These are phyloP conservation scores for Coemansia sp. DNA, from an alignment of 192 early-diverging fungal species.

Conservation along the genomic window DNA sequence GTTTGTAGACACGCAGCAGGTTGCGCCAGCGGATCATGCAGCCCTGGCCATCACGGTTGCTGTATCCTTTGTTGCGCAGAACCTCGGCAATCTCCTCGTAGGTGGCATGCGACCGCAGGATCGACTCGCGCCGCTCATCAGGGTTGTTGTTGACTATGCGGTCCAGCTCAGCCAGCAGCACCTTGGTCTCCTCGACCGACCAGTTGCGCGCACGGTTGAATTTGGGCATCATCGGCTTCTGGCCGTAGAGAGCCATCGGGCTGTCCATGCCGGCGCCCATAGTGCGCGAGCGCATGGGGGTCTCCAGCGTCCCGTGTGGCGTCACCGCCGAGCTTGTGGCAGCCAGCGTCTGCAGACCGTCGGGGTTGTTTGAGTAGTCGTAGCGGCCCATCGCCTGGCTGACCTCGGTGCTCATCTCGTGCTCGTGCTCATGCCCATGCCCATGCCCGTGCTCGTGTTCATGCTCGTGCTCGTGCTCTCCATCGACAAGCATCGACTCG, in stretches of 20 bases:
- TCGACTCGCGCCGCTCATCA: constrained; percentile 46
- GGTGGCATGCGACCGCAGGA: constrained; percentile 43
- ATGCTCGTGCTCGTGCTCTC: too few relatives aligned
- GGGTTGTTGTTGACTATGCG: constrained; percentile 45
- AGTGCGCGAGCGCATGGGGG: constrained; percentile 9
- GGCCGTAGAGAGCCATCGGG: constrained; percentile 28
- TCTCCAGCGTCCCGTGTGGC: constrained; percentile 20
- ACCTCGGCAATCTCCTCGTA: constrained; percentile 47
- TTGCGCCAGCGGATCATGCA: constrained; percentile 58
- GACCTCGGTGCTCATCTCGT: constrained; percentile 25
- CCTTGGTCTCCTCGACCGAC: constrained; percentile 49
- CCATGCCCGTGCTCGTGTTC: too few relatives aligned
- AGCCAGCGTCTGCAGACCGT: constrained; percentile 48
- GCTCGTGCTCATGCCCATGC: too few relatives aligned
- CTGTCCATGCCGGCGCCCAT: constrained; percentile 19
- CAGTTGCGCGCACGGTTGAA: constrained; percentile 54
- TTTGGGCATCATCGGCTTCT: constrained; percentile 53
- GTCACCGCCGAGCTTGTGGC: constrained; percentile 49
- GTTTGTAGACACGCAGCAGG: constrained; percentile 76
- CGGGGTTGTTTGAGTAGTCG: constrained; percentile 38
- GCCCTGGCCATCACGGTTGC: constrained; percentile 48
- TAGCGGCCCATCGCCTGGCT: constrained; percentile 42
- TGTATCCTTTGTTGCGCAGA: constrained; percentile 39
- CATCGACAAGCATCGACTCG: constrained; percentile 39
- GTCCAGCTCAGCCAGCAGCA: constrained; percentile 47